Percentiles rank a stretch among this genome's conserved stretches.
These are phyloP conservation scores for Aspergillus carlsbadensis DNA, from an alignment of 495 filamentous ascomycete genomes.

Conservation along the genomic window DNA sequence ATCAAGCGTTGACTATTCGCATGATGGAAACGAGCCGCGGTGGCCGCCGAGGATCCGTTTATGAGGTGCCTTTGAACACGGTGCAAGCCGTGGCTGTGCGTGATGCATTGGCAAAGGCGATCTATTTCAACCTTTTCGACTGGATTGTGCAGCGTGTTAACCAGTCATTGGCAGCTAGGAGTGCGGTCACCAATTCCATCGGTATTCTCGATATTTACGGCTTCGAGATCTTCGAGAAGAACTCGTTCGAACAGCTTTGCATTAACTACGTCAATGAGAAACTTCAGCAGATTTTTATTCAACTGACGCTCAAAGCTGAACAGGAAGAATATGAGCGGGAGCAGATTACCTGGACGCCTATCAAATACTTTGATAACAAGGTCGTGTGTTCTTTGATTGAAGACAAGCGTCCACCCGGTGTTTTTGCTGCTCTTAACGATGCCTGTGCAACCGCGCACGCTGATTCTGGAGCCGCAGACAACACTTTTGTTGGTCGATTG, in stretches of 20 bases:
- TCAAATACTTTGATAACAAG: constrained; percentile 99
- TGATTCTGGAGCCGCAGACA: constrained; percentile 88
- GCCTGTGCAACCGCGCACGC: constrained; percentile 96
- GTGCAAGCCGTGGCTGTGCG: constrained; percentile 89
- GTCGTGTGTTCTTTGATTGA: constrained; percentile 98
- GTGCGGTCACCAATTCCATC: constrained; percentile 75
- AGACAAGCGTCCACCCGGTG: constrained; percentile 83
- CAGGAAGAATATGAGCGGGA: constrained; percentile 98
- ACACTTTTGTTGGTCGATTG: constrained; percentile 89
- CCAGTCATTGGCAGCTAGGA: constrained; percentile 77
- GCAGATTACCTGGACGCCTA: constrained; percentile 97
- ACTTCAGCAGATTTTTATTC: constrained; percentile 99
- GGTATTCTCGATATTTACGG: constrained; percentile 99
- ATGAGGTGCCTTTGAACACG: constrained; percentile 89
- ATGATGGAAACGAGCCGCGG: constrained; percentile 88
- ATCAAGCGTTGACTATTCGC: constrained; percentile 86
- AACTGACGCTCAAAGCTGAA: constrained; percentile 93
- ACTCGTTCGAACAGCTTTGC: constrained; percentile 98
- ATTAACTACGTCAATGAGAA: constrained; percentile 99
- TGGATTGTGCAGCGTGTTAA: constrained; percentile 98
- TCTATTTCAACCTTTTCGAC: constrained; percentile 98
- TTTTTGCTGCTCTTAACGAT: constrained; percentile 96
- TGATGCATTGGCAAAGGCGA: constrained; percentile 90
- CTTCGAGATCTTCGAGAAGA: constrained; percentile 99
- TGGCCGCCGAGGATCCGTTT: constrained; percentile 73